Evolutionary conservation across 495 filamentous ascomycete genomes (phyloP), one percentile per base, ranked within the genome.

Genomic region (Ramalina intermedia): DNA sequence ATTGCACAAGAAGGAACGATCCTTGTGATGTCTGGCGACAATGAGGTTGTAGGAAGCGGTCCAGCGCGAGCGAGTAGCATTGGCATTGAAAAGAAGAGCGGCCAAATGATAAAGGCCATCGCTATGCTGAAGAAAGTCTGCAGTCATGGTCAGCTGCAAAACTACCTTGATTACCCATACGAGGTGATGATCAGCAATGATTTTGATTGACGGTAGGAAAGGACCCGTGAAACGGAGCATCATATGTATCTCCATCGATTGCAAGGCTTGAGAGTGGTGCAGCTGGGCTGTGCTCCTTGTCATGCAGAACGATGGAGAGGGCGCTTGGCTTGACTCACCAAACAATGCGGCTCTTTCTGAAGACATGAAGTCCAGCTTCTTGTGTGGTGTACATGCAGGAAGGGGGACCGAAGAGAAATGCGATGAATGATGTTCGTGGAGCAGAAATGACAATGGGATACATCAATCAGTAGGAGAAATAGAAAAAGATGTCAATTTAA

Each of bases 1-100:
- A 69, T 67, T 27, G 81, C 82, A 60, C 84, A 88, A 4, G 63
- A 42, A n/a, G 82, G 84, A 39, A 86, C 66, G 42, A 72, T 50
- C 37, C 52, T 49, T 40, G 60, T 57, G 36, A 69, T 52, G 47
- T 23, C 12, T 42, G 55, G 48, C n/a, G 50, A 48, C 37, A 59
- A 41, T 38, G 58, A 58, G 43, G 50, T 46, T 41, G 43, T 52
- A 40, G 59, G 49, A 40, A 51, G 52, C 46, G 38, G 51, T 40
- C 45, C 51, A 50, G 48, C 59, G 47, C 26, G 38, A 23, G 35
- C 54, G 41, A 44, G 44, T 50, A 55, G 45, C 50, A 61, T 52
- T 43, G 51, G 53, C 46, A 67, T 43, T 42, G 61, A 52, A 48
- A 57, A 50, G 35, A 56, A 46, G 47, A 65, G 55, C 20, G 57